Evolutionary conservation across 495 filamentous ascomycete species (phyloP), one percentile per base, ranked within the genome.

Genomic region (Xylaria longipes): DNA sequence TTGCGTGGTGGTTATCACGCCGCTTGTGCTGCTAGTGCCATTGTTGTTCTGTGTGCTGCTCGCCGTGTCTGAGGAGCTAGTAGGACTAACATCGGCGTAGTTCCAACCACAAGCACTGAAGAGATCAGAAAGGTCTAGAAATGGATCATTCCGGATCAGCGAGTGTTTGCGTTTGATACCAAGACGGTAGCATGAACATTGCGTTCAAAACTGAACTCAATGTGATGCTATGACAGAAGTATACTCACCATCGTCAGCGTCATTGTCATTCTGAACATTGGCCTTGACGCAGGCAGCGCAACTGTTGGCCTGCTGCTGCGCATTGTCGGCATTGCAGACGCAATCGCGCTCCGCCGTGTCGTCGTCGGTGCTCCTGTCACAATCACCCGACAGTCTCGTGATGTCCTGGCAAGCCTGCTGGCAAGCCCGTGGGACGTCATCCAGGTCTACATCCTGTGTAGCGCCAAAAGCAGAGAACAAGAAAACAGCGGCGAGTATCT

Each of bases 271-370:
- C 25, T 11, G 29, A 11, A 35, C 3, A 25, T 67, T 56, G 14
- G 46, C 64, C 46, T 67, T 67, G 3, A 67, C 64, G 22, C 64
- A 67, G 9, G 46, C 46, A n/a, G 64, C 64, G 64, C 64, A 67
- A 31, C 22, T 54, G 9, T 27, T 56, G 25, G 46, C 64, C 9
- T 67, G 64, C 25, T 56, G 45, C 15, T 67, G 20, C 6, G 64
- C 46, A 41, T 56, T 67, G 5, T 67, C 5, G 11, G 31, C 64
- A 67, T 54, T 67, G 46, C 64, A 67, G 31, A 67, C 20, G 33
- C 64, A 67, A 31, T 67, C 33, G 22, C 45, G 50, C n/a, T 67
- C 46, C 1, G 22, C 46, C n/a, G 29, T n/a, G 8, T 67, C 48
- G 46, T 27, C 7, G 46, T 27, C 11, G 8, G 12, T 67, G 20